Evolutionary conservation across 768 basidiomycete species (phyloP).

Genomic region (Pisolithus albus): DNA sequence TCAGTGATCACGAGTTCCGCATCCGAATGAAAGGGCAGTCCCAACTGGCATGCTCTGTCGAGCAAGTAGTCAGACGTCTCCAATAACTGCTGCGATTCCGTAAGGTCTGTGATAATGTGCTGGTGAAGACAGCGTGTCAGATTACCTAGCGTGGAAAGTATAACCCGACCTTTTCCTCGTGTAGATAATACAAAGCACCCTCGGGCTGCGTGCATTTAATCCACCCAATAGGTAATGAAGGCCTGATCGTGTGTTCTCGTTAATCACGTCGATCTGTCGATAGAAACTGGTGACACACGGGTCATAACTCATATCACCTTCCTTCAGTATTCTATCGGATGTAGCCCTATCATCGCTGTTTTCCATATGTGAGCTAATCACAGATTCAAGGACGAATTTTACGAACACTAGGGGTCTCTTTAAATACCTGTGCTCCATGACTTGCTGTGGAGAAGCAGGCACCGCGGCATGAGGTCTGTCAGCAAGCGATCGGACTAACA

Average conservation of each 20-base stretch:
- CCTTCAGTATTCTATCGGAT: background rate
- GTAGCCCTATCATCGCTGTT: background rate
- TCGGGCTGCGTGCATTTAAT: conserved; percentile 37
- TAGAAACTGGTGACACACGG: background rate
- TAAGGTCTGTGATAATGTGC: conserved; percentile 1
- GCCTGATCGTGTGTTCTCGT: no score
- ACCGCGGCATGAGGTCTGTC: no score
- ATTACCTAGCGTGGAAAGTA: background rate
- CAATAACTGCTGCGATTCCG: background rate
- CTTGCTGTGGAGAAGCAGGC: background rate
- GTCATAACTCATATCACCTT: conserved; percentile 1
- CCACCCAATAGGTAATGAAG: background rate
- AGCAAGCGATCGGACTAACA: no score
- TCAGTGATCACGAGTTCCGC: conserved; percentile 2
- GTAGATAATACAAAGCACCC: conserved; percentile 48
- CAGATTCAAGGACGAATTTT: background rate
- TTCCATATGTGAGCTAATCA: background rate
- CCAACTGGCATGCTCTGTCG: background rate
- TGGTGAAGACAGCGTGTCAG: background rate
- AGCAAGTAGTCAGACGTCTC: background rate
- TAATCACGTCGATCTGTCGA: background rate
- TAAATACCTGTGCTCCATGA: background rate
- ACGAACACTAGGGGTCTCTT: background rate
- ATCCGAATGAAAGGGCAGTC: background rate
- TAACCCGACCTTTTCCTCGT: conserved; percentile 31